Evolutionary conservation across 495 filamentous ascomycete species (phyloP), one percentile per base, ranked within the genome.

Genomic region (Hamigera avellanea): DNA sequence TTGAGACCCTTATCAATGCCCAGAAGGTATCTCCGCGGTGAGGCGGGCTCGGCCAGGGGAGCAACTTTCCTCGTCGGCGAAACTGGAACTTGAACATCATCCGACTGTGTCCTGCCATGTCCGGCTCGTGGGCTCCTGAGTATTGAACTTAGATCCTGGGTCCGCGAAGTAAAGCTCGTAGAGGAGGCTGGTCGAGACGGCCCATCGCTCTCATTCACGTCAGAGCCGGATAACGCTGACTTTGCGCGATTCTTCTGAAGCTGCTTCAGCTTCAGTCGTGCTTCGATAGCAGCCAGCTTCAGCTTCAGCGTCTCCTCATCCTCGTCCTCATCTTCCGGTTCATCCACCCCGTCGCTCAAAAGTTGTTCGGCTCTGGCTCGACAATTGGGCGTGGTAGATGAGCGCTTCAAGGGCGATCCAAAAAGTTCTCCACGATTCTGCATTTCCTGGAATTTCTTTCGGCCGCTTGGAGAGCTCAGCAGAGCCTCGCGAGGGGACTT

Each of bases 1-100:
- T 69, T 81, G 27, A 85, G 66, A 1, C 86, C 86, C 51, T 91
- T 93, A 52, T 95, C 87, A 31, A 98, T 93, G 2, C 93, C 91
- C 8, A 98, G 57, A 8, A 86, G 49, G 14, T 86, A 74, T 42
- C 93, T 70, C 16, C 80, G 75, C 8, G 91, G 91, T 3, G 86
- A 94, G 28, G 62, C 72, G n/a, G 76, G 78, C 3, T 72, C 60
- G 8, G 67, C 53, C 0, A 57, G 41, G 7, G 64, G 44, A 17
- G 62, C 59, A 10, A 58, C 52, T 39, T 72, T 70, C 44, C 66
- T 68, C 9, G 77, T 68, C 2, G 91, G 91, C 4, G 89, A 95
- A 1, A 81, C 65, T 0, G 89, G 84, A 25, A 96, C 81, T 53
- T 95, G 75, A 3, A 95, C 60, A 2, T 61, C 58, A 31, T 61